Base-by-base conservation (phyloP, 2,329 filamentous ascomycete species). In the Chrysoporthe austroafricana region DNA sequence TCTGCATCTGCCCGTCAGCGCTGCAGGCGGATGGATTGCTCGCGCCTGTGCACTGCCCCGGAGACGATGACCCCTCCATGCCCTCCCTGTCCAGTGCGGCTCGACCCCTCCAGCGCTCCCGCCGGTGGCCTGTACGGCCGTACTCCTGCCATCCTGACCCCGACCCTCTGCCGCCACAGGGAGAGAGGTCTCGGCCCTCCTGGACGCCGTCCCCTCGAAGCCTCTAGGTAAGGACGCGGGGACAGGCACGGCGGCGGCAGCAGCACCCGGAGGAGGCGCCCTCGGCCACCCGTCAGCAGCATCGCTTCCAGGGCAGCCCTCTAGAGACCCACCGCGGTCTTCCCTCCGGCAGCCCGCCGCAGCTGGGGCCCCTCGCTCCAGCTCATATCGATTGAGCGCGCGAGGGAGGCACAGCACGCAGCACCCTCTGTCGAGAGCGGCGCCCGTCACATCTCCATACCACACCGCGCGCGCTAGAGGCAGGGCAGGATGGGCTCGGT, bases 1-100 rank as follows among this genome's bases (percentile, higher is more conserved):
- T n/a, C 32, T 57, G 54, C 54, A 57, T 57, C 34, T 57, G 54
- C 54, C 34, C 18, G 54, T 57, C 54, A 57, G 54, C 54, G 9
- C 54, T 57, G 54, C 54, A 57, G 54, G 11, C 18, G 26, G 54
- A 34, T 36, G 32, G 54, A 57, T n/a, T 39, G 32, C 54, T 34
- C 54, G 54, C 18, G 32, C 14, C 14, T 8, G 14, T 57, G 54
- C 54, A 57, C 54, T 57, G 54, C 54, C 54, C 21, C 50, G n/a
- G 50, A 54, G 50, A 34, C n/a, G 32, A 54, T 32, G 9, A 2
- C n/a, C 21, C 48, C 18, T 26, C 48, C 11, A 16, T 32, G 21
- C 13, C 16, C 32, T 57, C 2, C 8, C 32, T 34, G 36, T 13
- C 32, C 54, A 34, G 34, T 18, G 48, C 21, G 14, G 13, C 26